Evolutionary conservation across 495 filamentous ascomycete species (phyloP).

Genomic region (Cenococcum geophilum): DNA sequence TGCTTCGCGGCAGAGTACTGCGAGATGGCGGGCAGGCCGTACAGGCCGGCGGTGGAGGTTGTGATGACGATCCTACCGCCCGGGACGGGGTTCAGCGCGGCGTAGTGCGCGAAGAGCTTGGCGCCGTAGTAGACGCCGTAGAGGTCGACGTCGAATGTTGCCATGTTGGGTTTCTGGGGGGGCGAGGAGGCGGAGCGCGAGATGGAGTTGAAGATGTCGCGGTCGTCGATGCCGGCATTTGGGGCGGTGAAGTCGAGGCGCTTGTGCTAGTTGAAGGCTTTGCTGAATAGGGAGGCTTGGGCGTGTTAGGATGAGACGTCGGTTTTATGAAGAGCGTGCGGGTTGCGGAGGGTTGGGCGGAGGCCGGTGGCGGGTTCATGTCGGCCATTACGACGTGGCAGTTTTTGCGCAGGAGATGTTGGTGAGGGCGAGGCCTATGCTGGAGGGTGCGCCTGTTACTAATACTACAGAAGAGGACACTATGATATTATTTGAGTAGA

Average conservation of each 20-base stretch:
- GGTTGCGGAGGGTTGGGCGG: neutral
- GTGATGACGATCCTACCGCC: slow-evolving; percentile 1
- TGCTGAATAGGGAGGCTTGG: slow-evolving; percentile 39
- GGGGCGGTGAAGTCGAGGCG: slow-evolving; percentile 41
- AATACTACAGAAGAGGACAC: no score
- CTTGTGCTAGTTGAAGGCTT: slow-evolving; percentile 31
- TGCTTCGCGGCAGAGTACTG: slow-evolving; percentile 35
- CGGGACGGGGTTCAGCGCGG: neutral
- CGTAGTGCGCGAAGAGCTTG: neutral
- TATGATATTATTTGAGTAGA: no score
- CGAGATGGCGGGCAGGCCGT: slow-evolving; percentile 21
- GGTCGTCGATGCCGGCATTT: slow-evolving; percentile 43
- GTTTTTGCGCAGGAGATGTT: slow-evolving; percentile 32
- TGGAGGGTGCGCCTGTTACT: slow-evolving; percentile 9
- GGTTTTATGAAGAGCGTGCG: slow-evolving; percentile 29
- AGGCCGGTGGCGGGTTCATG: slow-evolving; percentile 31
- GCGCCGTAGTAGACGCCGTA: neutral
- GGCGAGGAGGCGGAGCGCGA: neutral
- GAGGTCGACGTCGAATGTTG: neutral
- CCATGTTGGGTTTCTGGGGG: neutral
- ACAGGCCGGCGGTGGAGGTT: slow-evolving; percentile 15
- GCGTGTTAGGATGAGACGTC: slow-evolving; percentile 37
- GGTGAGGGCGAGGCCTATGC: slow-evolving; percentile 42
- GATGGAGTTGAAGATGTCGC: slow-evolving; percentile 1
- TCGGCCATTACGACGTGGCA: slow-evolving; percentile 40